Percentiles rank a stretch among this genome's conserved stretches.
These are phyloP conservation scores for Fonsecaea multimorphosa DNA, from an alignment of 2,329 filamentous ascomycete genomes.

Conservation along the genomic window DNA sequence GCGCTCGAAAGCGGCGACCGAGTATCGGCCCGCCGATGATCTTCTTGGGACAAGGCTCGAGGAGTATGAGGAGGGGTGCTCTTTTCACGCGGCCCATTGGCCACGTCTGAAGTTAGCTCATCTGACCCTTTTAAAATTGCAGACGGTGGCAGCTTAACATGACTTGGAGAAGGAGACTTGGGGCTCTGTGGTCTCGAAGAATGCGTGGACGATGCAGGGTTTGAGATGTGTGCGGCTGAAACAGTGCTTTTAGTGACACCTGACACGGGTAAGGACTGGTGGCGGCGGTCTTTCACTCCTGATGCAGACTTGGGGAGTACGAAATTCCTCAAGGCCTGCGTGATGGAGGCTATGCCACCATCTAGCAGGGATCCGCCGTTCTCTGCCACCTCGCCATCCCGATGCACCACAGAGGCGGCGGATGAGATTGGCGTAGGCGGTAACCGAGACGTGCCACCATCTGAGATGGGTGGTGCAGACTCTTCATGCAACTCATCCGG, in stretches of 20 bases:
- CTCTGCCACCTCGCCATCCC: slow-evolving; percentile 51
- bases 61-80: slow-evolving; percentile 91
- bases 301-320: slow-evolving; percentile 47
- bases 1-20: slow-evolving; percentile 37
- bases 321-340: slow-evolving; percentile 53
- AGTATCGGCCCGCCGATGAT: slow-evolving; percentile 43
- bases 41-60: slow-evolving; percentile 77
- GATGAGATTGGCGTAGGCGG: slow-evolving; percentile 54
- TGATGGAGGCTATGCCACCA: slow-evolving; percentile 50
- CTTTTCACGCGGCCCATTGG: slow-evolving; percentile 70
- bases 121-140: slow-evolving; percentile 53
- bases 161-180: slow-evolving; percentile 56
- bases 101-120: slow-evolving; percentile 83
- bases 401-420: slow-evolving; percentile 52
- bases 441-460: slow-evolving; percentile 45
- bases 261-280: slow-evolving; percentile 64
- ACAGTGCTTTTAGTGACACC: slow-evolving; percentile 69
- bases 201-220: slow-evolving; percentile 63
- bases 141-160: slow-evolving; percentile 50
- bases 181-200: slow-evolving; percentile 57
- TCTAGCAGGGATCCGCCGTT: slow-evolving; percentile 48
- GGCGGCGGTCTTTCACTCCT: slow-evolving; percentile 50
- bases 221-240: slow-evolving; percentile 72
- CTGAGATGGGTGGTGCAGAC: slow-evolving; percentile 41
- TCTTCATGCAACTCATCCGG: slow-evolving; percentile 39